phyloP scores from a whole-genome alignment of 805 yeast species.

The Candida lessepsii region DNA sequence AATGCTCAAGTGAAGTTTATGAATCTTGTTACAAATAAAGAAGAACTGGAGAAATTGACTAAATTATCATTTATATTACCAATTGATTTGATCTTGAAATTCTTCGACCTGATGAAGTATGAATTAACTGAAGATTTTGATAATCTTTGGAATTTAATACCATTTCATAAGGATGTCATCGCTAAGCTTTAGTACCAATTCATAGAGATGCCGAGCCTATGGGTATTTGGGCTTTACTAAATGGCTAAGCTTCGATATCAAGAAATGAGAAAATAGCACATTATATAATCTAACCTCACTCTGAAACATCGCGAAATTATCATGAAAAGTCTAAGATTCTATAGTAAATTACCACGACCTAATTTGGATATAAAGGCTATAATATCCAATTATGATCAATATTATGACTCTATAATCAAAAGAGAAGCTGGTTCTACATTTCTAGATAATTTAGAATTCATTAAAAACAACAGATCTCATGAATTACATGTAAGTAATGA shows the following conservation, averaged over 20 bases:
- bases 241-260: too few species aligned
- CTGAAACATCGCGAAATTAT: background rate
- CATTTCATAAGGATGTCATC: constrained; percentile 10
- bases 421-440: constrained; percentile 22
- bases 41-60: constrained; percentile 28
- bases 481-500: constrained; percentile 23
- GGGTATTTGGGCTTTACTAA: too few species aligned
- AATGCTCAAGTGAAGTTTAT: constrained; percentile 40
- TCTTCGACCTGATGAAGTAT: constrained; percentile 15
- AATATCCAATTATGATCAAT: constrained; percentile 18
- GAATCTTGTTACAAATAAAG: constrained; percentile 9
- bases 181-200: constrained; percentile 7
- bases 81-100: constrained; percentile 26
- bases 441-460: constrained; percentile 22
- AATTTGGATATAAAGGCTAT: constrained; percentile 26
- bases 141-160: constrained; percentile 13
- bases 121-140: constrained; percentile 6
- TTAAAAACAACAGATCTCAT: constrained; percentile 23
- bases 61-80: constrained; percentile 34
- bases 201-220: too few species aligned
- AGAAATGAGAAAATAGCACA: too few species aligned
- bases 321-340: constrained; percentile 11
- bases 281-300: too few species aligned
- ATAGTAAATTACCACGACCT: constrained; percentile 18
- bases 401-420: constrained; percentile 28